These are phyloP conservation scores for Alternaria sp. DNA, from an alignment of 2,329 filamentous ascomycete genomes.

Conservation along the genomic window DNA sequence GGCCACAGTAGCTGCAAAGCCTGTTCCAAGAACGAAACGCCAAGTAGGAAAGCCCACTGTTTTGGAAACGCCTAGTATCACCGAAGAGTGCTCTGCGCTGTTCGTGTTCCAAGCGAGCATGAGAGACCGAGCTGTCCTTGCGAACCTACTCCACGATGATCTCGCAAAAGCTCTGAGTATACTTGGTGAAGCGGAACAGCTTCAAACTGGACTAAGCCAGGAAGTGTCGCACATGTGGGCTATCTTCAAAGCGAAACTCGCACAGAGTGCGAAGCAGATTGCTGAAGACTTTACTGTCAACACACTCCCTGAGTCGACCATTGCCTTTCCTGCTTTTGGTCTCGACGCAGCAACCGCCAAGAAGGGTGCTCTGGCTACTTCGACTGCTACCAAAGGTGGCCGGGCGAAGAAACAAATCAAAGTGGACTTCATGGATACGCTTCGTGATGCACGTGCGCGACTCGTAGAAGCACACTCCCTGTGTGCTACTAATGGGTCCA, in stretches of 20 bases:
- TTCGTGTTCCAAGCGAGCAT: constrained; percentile 58
- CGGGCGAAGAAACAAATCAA: constrained; percentile 35
- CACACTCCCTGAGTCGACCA: constrained; percentile 89
- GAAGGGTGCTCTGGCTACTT: constrained; percentile 16
- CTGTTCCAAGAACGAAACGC: constrained; percentile 19
- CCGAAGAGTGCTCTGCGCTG: constrained; percentile 52
- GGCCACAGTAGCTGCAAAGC: constrained; percentile 27
- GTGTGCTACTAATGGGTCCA: constrained; percentile 64
- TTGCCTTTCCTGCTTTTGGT: constrained; percentile 79
- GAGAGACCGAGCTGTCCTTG: constrained; percentile 61
- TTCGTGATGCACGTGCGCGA: constrained; percentile 72
- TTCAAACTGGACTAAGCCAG: constrained; percentile 51
- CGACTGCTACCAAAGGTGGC: constrained; percentile 23
- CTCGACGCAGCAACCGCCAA: constrained; percentile 30
- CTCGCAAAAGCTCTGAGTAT: constrained; percentile 39
- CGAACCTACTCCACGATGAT: constrained; percentile 46
- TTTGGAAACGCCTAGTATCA: constrained; percentile 23
- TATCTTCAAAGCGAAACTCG: constrained; percentile 73
- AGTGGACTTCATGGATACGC: constrained; percentile 64
- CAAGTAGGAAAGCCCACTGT: constrained; percentile 17
- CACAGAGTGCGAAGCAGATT: constrained; percentile 76
- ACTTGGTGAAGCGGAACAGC: constrained; percentile 35
- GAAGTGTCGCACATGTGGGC: constrained; percentile 64
- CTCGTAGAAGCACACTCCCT: constrained; percentile 69
- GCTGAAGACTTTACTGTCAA: constrained; percentile 84